A percentile compares a stretch with the other conserved stretches of the same genome.
Evolutionary conservation across 805 yeast genomes (phyloP).

Genomic region (Metschnikowia lunata): DNA sequence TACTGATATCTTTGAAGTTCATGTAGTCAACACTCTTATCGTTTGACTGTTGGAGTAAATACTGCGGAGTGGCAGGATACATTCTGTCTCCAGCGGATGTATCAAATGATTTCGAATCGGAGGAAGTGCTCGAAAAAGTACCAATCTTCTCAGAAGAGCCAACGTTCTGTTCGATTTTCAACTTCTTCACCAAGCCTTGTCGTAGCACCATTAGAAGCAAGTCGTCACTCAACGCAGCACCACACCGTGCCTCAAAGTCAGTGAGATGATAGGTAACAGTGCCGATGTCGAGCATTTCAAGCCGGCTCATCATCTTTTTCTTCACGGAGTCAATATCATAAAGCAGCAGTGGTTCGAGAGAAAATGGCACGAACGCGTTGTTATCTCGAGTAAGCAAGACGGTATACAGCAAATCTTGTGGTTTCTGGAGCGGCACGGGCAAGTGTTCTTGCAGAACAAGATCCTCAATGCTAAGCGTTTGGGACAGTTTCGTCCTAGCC

Average conservation of each 20-base stretch:
- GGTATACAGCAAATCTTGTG: slow-evolving; percentile 16
- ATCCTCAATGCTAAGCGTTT: background rate
- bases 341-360: slow-evolving; percentile 20
- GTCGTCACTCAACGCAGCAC: slow-evolving; percentile 51
- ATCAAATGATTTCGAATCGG: slow-evolving; percentile 53
- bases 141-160: slow-evolving; percentile 29
- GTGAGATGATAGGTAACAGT: slow-evolving; percentile 52
- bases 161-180: slow-evolving; percentile 32
- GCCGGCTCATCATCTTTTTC: slow-evolving; percentile 30
- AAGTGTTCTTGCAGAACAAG: slow-evolving; percentile 11
- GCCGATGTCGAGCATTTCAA: slow-evolving; percentile 34
- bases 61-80: slow-evolving; percentile 68
- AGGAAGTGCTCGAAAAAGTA: slow-evolving; percentile 45
- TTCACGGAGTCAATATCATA: slow-evolving; percentile 31
- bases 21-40: slow-evolving; percentile 48
- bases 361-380: slow-evolving; percentile 47
- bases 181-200: slow-evolving; percentile 29
- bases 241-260: slow-evolving; percentile 60
- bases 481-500: background rate
- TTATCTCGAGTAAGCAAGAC: slow-evolving; percentile 67
- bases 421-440: slow-evolving; percentile 5
- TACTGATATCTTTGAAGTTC: slow-evolving; percentile 46
- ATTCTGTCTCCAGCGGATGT: slow-evolving; percentile 37
- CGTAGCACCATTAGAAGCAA: slow-evolving; percentile 35
- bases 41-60: slow-evolving; percentile 44